These are phyloP conservation scores for Capniomyces stellatus DNA, from an alignment of 371 early-diverging fungal species.

Conservation along the genomic window DNA sequence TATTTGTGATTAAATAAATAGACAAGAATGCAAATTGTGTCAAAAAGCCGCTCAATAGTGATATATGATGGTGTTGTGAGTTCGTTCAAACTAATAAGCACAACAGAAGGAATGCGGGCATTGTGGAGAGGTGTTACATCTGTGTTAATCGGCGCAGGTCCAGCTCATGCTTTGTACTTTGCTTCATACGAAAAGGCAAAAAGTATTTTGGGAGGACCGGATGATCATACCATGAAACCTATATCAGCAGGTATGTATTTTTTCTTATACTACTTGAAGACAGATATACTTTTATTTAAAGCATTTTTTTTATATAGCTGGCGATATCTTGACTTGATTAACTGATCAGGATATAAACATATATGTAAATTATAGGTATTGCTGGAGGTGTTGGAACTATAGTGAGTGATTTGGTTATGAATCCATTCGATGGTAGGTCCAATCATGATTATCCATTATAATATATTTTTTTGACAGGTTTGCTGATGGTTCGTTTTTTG, in stretches of 20 bases:
- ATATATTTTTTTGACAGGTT: background rate
- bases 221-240: constrained; percentile 26
- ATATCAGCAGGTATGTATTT: constrained; percentile 42
- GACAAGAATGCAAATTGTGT: constrained; percentile 78
- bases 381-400: constrained; percentile 86
- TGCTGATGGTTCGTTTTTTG: no score
- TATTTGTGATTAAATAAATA: no score
- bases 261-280: background rate
- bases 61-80: constrained; percentile 40
- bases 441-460: constrained; percentile 25
- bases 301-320: background rate
- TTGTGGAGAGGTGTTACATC: constrained; percentile 88
- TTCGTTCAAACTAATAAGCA: constrained; percentile 38
- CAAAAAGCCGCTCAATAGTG: constrained; percentile 22
- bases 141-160: constrained; percentile 83
- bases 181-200: constrained; percentile 85
- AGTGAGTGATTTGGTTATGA: constrained; percentile 77
- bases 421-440: constrained; percentile 64
- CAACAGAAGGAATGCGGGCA: constrained; percentile 49
- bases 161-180: constrained; percentile 91
- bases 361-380: constrained; percentile 9
- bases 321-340: background rate
- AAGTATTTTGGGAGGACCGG: constrained; percentile 38
- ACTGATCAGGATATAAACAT: background rate
- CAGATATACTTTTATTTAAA: background rate